phyloP scores from a whole-genome alignment of 2,329 filamentous ascomycete species.

The Fusarium aywerte region DNA sequence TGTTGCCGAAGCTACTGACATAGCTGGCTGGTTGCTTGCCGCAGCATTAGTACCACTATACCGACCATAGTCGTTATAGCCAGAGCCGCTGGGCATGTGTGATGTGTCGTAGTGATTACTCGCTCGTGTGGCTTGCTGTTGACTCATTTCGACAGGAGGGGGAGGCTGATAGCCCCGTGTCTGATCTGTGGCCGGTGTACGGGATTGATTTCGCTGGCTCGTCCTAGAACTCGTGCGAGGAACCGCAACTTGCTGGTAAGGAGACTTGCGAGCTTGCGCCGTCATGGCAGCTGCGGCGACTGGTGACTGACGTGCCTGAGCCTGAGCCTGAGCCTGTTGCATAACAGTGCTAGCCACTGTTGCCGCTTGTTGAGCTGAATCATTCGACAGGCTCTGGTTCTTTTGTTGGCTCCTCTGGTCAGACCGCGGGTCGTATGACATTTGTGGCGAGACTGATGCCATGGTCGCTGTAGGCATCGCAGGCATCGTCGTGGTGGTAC shows the following conservation, averaged over 20 bases:
- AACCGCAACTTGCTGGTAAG: constrained; percentile 44
- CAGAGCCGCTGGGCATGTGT: constrained; percentile 19
- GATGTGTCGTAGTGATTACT: constrained; percentile 21
- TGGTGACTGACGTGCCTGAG: constrained; percentile 45
- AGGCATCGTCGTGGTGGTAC: constrained; percentile 4
- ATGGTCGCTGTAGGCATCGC: constrained; percentile 6
- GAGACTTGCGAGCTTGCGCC: constrained; percentile 47
- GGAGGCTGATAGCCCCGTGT: constrained; percentile 35
- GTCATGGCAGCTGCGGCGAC: constrained; percentile 46
- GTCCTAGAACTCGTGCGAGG: constrained; percentile 50
- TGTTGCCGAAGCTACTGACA: constrained; percentile 33
- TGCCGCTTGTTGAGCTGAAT: constrained; percentile 19
- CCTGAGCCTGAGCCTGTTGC: constrained; percentile 38
- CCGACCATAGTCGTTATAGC: constrained; percentile 39
- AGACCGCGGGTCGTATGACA: constrained; percentile 14
- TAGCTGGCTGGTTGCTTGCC: constrained; percentile 20
- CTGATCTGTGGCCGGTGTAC: constrained; percentile 45
- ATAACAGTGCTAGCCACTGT: constrained; percentile 29
- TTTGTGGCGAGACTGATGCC: constrained; percentile 31
- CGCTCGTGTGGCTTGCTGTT: constrained; percentile 21
- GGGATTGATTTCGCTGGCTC: constrained; percentile 49
- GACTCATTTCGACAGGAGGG: constrained; percentile 12
- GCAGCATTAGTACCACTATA: constrained; percentile 20
- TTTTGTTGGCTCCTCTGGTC: constrained; percentile 6
- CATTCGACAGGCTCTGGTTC: constrained; percentile 17